Evolutionary conservation across 2,329 filamentous ascomycete species (phyloP), one percentile per base, ranked within the genome.

Genomic region (Cladosporium sp.): DNA sequence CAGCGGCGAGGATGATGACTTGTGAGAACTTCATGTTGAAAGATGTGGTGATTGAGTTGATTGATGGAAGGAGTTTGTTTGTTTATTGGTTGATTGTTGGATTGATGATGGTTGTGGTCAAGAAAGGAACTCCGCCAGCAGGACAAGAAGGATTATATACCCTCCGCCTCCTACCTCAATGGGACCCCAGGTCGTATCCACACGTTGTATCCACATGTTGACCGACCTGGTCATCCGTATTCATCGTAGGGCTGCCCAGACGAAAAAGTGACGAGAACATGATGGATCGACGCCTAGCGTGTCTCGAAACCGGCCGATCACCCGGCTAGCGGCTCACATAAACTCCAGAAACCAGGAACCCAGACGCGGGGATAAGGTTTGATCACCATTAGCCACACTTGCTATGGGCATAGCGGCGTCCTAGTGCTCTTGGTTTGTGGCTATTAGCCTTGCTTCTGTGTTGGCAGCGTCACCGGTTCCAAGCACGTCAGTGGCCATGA

Each of bases 361-460:
- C 32, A 28, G 26, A 55, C 47, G 61, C 61, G 51, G 61, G 55
- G 61, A 52, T 47, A 64, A 52, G 18, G 47, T 57, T 57, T 44
- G 61, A 64, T 64, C 61, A 21, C 21, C 59, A 51, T 36, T 36
- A 62, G 32, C 26, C 30, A 21, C 28, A 24, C 14, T 52, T 30
- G 28, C 2, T 62, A 62, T 62, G 52, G 59, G 59, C 15, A 52
- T 52, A 38, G 47, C 57, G 41, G 57, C 55, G 3, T 41, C 24
- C 41, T 47, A 47, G 41, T 47, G 4, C n/a, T 60, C 58, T 49
- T 32, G 44, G 38, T 28, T 36, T 28, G 28, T 24, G 41, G 18
- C 38, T 47, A 21, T 36, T 26, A 36, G 47, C 59, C 59, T 36
- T 62, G 44, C 24, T 62, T 62, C 34, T 26, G 34, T n/a, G 24